Conservation (phyloP, 2,329 filamentous ascomycete species). For the Fusarium sp. region DNA sequence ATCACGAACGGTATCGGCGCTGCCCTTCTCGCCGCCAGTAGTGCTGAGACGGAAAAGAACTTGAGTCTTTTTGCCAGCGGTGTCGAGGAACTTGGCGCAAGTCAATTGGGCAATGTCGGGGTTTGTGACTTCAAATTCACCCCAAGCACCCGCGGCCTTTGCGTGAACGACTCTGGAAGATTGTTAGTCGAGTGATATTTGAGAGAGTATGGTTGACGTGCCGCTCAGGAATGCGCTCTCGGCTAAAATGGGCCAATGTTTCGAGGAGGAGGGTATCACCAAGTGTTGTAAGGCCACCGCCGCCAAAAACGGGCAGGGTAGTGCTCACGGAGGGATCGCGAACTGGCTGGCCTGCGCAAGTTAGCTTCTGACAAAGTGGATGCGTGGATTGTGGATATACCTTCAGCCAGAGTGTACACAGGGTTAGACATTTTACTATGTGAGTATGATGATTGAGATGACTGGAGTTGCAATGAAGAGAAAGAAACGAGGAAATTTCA, state of each 20-base stretch:
- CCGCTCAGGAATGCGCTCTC: slow-evolving; percentile 20
- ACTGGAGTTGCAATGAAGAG: not conserved
- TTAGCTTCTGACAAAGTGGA: not conserved
- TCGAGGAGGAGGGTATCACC: slow-evolving; percentile 18
- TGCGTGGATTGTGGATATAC: rapidly evolving
- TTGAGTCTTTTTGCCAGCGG: slow-evolving; percentile 65
- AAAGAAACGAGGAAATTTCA: slow-evolving; percentile 6
- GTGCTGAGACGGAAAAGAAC: slow-evolving; percentile 78
- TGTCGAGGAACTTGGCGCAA: slow-evolving; percentile 63
- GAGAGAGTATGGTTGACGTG: not conserved
- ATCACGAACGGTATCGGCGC: slow-evolving; percentile 75
- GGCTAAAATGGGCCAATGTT: slow-evolving; percentile 17
- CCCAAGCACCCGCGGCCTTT: slow-evolving; percentile 59
- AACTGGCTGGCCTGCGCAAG: slow-evolving; percentile 8
- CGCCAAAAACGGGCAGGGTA: slow-evolving; percentile 12
- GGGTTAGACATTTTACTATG: slow-evolving; percentile 12
- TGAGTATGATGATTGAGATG: no score
- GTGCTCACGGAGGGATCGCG: slow-evolving; percentile 25
- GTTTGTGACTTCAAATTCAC: slow-evolving; percentile 68
- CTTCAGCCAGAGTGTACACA: slow-evolving; percentile 17
- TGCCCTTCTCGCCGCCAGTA: slow-evolving; percentile 75
- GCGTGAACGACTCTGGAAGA: slow-evolving; percentile 49
- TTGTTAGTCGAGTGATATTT: not conserved
- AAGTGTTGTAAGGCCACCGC: slow-evolving; percentile 18
- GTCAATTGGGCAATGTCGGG: slow-evolving; percentile 67